Base-by-base conservation (phyloP, 352 stramenopile genomes). In the Blastocystis sp. region DNA sequence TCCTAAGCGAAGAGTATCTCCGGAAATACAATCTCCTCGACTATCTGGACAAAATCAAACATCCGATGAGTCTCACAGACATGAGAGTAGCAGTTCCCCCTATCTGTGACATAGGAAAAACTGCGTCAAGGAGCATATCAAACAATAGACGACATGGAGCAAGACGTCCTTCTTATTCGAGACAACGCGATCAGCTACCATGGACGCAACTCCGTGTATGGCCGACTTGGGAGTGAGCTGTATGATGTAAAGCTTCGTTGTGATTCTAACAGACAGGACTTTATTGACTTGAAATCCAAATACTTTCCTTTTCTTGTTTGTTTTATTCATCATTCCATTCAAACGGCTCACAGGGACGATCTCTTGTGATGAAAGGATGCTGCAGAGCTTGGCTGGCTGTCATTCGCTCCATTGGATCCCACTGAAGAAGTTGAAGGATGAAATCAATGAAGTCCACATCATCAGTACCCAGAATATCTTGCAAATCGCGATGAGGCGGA, bases 381-480 rank as follows among this genome's bases (percentile, higher is more conserved):
- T 93, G 91, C 23, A 96, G 90, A 53, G 94, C 94, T 39, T 96
- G 92, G 76, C 92, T 93, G 3, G 95, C 94, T 11, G 94, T 96
- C 56, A 96, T 91, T 54, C 95, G 94, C 63, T 96, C 91, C 61
- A 94, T 92, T 20, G 94, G 94, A 90, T 97, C 94, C 89, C 96
- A 91, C 26, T 94, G 92, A 53, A 97, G 91, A 91, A 96, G 94
- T 53, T 93, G 82, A 75, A 94, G 90, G 39, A 97, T 82, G 75
- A 97, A 92, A 69, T 96, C 93, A 1, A 97, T 34, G 70, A 76
- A 69, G 8, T 82, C 90, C 20, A 59, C 68, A n/a, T 90, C 43
- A 34, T 91, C 90, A 29, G 43, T 66, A 3, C 39, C 47, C n/a
- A 84, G 56, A n/a, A 54, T 55, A 2, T 11, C 11, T 39, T 68